A percentile compares a stretch with the other conserved stretches of the same genome.
Evolutionary conservation across 495 filamentous ascomycete species (phyloP).

Genomic region (Stereocaulon alpinum): DNA sequence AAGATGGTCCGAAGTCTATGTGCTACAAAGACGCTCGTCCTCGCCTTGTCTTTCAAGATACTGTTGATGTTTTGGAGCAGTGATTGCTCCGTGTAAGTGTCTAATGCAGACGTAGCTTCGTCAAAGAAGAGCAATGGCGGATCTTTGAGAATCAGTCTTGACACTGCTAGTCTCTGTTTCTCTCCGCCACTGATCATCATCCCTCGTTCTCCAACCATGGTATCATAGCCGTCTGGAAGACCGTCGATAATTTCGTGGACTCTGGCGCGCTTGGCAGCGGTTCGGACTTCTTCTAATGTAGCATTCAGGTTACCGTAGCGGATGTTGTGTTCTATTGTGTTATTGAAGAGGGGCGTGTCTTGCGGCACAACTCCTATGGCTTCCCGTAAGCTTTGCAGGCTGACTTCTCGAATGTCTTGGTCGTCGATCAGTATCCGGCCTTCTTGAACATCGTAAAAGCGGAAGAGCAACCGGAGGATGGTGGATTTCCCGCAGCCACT

Average conservation of each 20-base stretch:
- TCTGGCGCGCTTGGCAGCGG: conserved; percentile 68
- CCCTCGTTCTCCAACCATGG: conserved; percentile 87
- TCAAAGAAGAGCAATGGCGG: conserved; percentile 93
- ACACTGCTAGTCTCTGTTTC: conserved; percentile 87
- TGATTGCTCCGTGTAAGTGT: conserved; percentile 91
- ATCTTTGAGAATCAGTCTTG: conserved; percentile 80
- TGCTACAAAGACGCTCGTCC: conserved; percentile 90
- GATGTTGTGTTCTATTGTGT: conserved; percentile 91
- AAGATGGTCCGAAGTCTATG: conserved; percentile 88
- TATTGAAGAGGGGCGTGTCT: conserved; percentile 94
- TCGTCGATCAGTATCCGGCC: conserved; percentile 87
- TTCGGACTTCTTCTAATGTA: conserved; percentile 56
- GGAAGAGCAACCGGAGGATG: conserved; percentile 79
- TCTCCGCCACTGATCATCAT: conserved; percentile 99
- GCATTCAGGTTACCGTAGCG: conserved; percentile 84
- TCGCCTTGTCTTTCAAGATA: conserved; percentile 76
- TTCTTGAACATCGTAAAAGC: conserved; percentile 82
- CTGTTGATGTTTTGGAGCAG: conserved; percentile 89
- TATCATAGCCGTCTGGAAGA: conserved; percentile 79
- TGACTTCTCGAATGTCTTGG: conserved; percentile 81
- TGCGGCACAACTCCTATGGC: conserved; percentile 94
- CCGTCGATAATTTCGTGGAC: conserved; percentile 71
- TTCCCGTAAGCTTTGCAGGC: conserved; percentile 68
- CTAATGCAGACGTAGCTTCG: conserved; percentile 90
- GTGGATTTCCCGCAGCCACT: conserved; percentile 96